These are phyloP conservation scores for Trichophyton schoenleinii DNA, from an alignment of 2,329 filamentous ascomycete species.

Conservation along the genomic window DNA sequence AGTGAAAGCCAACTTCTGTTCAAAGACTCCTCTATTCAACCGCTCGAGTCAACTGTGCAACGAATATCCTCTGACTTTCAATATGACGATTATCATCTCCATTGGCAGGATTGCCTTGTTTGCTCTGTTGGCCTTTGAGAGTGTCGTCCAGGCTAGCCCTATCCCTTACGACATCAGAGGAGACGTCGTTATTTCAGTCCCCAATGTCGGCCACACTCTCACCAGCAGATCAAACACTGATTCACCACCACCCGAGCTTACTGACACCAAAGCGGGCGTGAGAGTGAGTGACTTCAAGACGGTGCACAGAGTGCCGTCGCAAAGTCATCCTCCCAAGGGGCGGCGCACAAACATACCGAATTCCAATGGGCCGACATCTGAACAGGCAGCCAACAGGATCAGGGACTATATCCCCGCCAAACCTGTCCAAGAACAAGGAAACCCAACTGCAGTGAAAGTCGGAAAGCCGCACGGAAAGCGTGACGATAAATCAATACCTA, in stretches of 20 bases:
- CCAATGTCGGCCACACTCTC: not conserved
- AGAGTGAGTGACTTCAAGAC: not conserved
- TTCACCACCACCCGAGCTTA: not conserved
- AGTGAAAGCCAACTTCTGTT: not conserved
- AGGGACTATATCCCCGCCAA: not conserved
- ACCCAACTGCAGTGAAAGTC: not conserved
- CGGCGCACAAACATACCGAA: not conserved
- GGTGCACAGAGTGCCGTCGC: no score
- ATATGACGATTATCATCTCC: not conserved
- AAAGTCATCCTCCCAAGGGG: no score
- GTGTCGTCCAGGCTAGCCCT: not conserved
- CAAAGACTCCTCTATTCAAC: not conserved
- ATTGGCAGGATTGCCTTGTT: not conserved
- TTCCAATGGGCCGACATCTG: not conserved
- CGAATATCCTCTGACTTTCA: not conserved
- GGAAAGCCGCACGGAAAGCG: not conserved
- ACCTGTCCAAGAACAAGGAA: not conserved
- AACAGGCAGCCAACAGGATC: not conserved
- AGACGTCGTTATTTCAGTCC: not conserved
- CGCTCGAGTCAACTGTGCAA: not conserved
- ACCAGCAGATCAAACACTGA: not conserved
- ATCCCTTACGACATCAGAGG: not conserved
- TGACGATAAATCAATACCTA: not conserved
- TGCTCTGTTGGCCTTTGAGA: not conserved
- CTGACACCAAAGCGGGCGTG: not conserved